Percentiles rank a stretch among this genome's conserved stretches.
These are phyloP conservation scores for Danielia reshetovae DNA, from an alignment of 805 yeast species.

Conservation along the genomic window DNA sequence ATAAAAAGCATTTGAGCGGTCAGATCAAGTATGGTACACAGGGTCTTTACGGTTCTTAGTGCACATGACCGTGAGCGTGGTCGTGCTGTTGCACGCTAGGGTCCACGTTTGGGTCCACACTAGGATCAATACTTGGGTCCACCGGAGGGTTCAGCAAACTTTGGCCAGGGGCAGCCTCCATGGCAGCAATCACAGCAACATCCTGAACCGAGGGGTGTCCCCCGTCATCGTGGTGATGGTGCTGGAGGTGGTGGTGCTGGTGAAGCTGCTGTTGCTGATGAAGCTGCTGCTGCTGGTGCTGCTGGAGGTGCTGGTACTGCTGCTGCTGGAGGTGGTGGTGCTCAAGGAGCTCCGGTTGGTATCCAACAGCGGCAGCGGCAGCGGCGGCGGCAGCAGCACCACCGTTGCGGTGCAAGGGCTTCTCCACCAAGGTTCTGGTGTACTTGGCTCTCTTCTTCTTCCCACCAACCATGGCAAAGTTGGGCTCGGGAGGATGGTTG, in stretches of 20 bases:
- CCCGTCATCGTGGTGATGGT: conserved; percentile 21
- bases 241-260: conserved; percentile 22
- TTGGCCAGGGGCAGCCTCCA: conserved; percentile 31
- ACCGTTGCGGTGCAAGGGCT: conserved; percentile 33
- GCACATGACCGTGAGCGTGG: conserved; percentile 30
- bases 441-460: conserved; percentile 38
- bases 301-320: conserved; percentile 19
- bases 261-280: conserved; percentile 19
- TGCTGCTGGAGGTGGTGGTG: conserved; percentile 20
- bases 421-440: conserved; percentile 41
- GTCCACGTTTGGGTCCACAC: conserved; percentile 42
- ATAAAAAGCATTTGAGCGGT: conserved; percentile 1
- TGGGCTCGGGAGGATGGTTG: conserved; percentile 43
- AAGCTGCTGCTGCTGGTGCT: conserved; percentile 21
- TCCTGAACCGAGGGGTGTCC: conserved; percentile 34
- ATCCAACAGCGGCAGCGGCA: conserved; percentile 25
- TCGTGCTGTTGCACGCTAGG: conserved; percentile 42
- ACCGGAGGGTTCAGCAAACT: conserved; percentile 28
- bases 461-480: conserved; percentile 19
- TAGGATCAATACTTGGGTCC: conserved; percentile 30
- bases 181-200: conserved; percentile 41
- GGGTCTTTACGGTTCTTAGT: conserved; percentile 4
- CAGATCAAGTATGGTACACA: conserved; percentile 1
- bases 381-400: conserved; percentile 20
- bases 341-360: conserved; percentile 21